Evolutionary conservation across 2,329 filamentous ascomycete genomes (phyloP), one percentile per base, ranked within the genome.

Genomic region (Phymatotrichopsis omnivora): DNA sequence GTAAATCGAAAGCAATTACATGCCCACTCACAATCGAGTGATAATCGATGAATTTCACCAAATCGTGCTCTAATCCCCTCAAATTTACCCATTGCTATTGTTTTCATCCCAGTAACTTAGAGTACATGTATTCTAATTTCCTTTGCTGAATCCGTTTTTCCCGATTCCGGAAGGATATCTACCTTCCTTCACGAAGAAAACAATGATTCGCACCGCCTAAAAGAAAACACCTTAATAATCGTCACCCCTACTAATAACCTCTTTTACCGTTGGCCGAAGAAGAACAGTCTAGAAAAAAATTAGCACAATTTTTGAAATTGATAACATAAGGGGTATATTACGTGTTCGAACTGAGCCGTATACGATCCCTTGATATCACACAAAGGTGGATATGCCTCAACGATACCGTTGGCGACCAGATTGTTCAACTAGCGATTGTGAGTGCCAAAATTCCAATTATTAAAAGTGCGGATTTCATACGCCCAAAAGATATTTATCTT

Each of bases 311-410:
- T 58, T 55, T 40, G 47, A 35, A 19, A 27, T 8, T 4, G 20
- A 12, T n/a, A 25, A 29, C 16, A 19, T 17, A 39, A 25, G 45
- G 20, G 30, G 28, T 17, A 25, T 75, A 82, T 74, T 68, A 93
- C 86, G 68, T 95, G 87, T 70, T 95, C 87, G 62, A 78, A 93
- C 63, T 95, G 87, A 54, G 87, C 89, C 20, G 86, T 93, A 65
- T 93, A 94, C 20, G 84, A 93, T 48, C 89, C 89, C 73, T 93
- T 93, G 67, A 87, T 79, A 67, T 95, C 87, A 57, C 82, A 80
- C 57, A 95, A 70, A 23, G 87, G 87, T 29, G 86, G 85, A 62
- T 95, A 95, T 32, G 83, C 78, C 66, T 95, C 84, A 32, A 95
- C 84, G 57, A 95, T 82, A 47, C 85, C 86, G 47, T 72, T 77